Percentiles rank a stretch among this genome's conserved stretches.
These are phyloP conservation scores for Aphanocladium album DNA, from an alignment of 2,329 filamentous ascomycete species.

Conservation along the genomic window DNA sequence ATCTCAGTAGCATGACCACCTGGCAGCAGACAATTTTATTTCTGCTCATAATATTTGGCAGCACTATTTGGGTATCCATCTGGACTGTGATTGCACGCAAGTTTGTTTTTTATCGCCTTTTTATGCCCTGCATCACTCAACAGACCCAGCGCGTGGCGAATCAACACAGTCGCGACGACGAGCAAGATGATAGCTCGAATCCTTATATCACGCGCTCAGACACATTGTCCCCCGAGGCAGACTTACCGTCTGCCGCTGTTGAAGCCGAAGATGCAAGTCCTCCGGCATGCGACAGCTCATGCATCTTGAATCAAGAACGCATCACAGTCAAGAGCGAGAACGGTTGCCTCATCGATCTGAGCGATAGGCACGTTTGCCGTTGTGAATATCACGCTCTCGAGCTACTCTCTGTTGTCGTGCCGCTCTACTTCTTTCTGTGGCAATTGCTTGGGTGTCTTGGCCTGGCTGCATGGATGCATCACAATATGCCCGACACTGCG, in stretches of 20 bases:
- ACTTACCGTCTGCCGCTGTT: background rate
- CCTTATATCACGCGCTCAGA: background rate
- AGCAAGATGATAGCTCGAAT: background rate
- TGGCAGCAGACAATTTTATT: slow-evolving; percentile 65
- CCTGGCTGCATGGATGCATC: slow-evolving; percentile 56
- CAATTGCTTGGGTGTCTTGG: slow-evolving; percentile 55
- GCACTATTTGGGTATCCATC: slow-evolving; percentile 61
- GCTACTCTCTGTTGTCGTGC: slow-evolving; percentile 54
- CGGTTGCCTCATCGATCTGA: slow-evolving; percentile 42
- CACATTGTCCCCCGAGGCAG: background rate
- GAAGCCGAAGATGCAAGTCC: background rate
- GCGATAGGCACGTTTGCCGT: slow-evolving; percentile 55
- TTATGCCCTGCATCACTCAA: slow-evolving; percentile 37
- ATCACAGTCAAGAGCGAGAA: background rate
- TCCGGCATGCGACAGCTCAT: background rate
- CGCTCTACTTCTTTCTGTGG: slow-evolving; percentile 55
- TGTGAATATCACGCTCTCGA: slow-evolving; percentile 60
- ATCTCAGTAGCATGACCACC: slow-evolving; percentile 58
- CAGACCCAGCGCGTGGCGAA: background rate
- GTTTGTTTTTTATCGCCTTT: slow-evolving; percentile 57
- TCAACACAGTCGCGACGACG: too few species aligned
- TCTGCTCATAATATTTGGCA: slow-evolving; percentile 60
- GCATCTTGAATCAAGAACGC: background rate
- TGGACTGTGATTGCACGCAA: slow-evolving; percentile 58
- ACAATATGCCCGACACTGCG: slow-evolving; percentile 44